Evolutionary conservation across 345 rosid species (phyloP), one percentile per base, ranked within the genome.

Genomic region (Brassica nigra): DNA sequence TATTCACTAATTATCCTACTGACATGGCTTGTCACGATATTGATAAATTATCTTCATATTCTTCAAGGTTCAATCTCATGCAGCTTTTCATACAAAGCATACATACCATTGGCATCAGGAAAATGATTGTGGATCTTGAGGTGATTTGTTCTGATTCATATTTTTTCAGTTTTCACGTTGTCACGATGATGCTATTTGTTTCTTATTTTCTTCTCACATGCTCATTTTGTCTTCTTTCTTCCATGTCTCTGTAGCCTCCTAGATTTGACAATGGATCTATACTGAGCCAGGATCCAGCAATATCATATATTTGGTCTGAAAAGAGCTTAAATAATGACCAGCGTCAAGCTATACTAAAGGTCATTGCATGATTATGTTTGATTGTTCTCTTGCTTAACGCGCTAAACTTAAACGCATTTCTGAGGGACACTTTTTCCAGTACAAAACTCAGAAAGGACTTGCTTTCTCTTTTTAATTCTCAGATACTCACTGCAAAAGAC

Each of bases 291-390:
- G 98, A 95, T 84, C 98, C 99, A 71, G 97, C 98, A 33, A 82
- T 95, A 83, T 93, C 99, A 54, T 95, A 95, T 80, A 83, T 95
- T 68, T 87, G 97, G 96, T 90, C 99, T 20, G 95, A 88, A 83
- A 86, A 87, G 83, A 88, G 88, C 86, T 83, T 95, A 75, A 95
- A 95, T 82, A 87, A 88, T 79, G 97, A 95, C 85, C 99, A 95
- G 85, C 98, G 98, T 42, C 92, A 95, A 80, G 96, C 98, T 73
- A 90, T 95, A 83, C 85, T 93, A 59, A 95, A 95, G 99, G 99
- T 95, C 75, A 28, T 76, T 71, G 37, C 63, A 63, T 75, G 66
- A 75, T 64, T 80, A 52, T 59, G 36, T 57, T 77, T 70, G 29
- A 18, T 68, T 74, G 16, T 30, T 78, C 65, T 68, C 14, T 66